Evolutionary conservation across 768 basidiomycete genomes (phyloP), one percentile per base, ranked within the genome.

Genomic region (Suillus brevipes): DNA sequence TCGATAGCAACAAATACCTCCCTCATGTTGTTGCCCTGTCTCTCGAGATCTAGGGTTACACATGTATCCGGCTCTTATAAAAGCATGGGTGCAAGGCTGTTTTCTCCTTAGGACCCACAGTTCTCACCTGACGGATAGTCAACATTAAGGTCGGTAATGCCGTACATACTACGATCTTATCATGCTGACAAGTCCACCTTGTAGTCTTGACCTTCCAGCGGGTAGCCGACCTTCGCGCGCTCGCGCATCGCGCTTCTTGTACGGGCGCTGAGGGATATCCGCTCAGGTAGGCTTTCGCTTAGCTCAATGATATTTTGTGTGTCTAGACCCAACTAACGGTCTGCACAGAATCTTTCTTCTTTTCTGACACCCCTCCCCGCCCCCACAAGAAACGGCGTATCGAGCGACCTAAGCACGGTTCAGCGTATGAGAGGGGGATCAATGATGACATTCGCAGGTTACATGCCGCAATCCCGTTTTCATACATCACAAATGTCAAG

Each of bases 161-260:
- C 70, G 64, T 69, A 73, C 64, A 36, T 60, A 43, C 63, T 58
- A 56, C 64, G 55, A 38, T 38, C 37, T 61, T 71, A 56, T 65
- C 61, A 61, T 43, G 64, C 37, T 62, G 52, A 64, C 45, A 43
- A 55, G 38, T 20, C 43, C 64, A 78, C 37, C 18, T 53, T 31
- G 36, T 59, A 75, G 72, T 69, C 72, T 68, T 75, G 38, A 59
- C 79, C 81, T 81, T 67, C 74, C 79, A 79, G 75, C 78, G 75
- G 72, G 70, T 73, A 79, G 79, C 80, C 81, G 78, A 78, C 79
- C 81, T 79, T 76, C 79, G 79, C 81, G 79, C 82, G 79, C 75
- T 84, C 82, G 87, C 84, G 75, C 86, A 88, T 89, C 88, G 87
- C 87, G 88, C 86, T 89, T 89, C 82, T 82, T 82, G 80, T 82